Conservation (phyloP, 129 eudicot species). For the Logfia minima region DNA sequence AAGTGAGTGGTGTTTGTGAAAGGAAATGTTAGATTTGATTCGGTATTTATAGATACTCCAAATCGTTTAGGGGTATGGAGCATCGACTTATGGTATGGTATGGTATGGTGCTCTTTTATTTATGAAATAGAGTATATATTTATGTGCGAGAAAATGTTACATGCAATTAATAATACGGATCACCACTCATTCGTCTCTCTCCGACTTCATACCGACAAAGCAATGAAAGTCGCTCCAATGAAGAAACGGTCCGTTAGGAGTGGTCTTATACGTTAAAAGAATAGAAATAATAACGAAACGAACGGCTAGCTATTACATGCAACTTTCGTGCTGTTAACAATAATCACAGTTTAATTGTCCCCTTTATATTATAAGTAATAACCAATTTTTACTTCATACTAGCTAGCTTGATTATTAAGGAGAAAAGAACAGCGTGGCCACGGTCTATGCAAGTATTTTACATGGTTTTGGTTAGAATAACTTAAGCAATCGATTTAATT, state of each 20-base stretch:
- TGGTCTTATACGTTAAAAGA: too few species aligned
- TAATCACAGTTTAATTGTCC: too few species aligned
- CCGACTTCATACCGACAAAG: too few species aligned
- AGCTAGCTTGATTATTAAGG: neutral
- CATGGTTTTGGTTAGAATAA: too few species aligned
- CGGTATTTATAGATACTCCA: conserved; percentile 33
- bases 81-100: neutral
- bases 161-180: neutral
- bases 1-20: conserved; percentile 16
- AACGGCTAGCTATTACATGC: too few species aligned
- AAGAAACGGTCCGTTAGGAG: too few species aligned
- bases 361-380: too few species aligned
- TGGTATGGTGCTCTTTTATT: neutral
- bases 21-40: conserved; percentile 21
- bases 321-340: too few species aligned
- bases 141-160: neutral
- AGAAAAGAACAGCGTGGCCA: neutral
- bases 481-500: neutral
- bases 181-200: too few species aligned
- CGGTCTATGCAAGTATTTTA: neutral
- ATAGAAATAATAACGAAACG: too few species aligned
- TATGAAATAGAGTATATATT: too few species aligned
- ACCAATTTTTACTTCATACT: neutral
- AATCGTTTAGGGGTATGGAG: neutral
- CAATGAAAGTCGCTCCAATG: too few species aligned